Evolutionary conservation across 352 stramenopile species (phyloP).

Genomic region (Pilasporangium apinafurcum): DNA sequence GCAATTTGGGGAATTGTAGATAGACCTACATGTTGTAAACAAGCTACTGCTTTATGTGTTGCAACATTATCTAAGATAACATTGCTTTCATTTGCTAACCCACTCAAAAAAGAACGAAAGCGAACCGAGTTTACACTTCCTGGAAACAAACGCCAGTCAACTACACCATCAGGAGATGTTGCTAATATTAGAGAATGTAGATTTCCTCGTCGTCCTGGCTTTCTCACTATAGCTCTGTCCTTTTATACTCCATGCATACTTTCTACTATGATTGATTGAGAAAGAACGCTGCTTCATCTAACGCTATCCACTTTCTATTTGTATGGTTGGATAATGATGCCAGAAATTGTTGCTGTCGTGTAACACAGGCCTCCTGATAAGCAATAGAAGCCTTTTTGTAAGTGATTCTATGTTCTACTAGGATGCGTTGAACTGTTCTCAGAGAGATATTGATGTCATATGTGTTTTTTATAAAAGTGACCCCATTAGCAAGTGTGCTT

Average conservation of each 20-base stretch:
- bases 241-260: constrained; percentile 2
- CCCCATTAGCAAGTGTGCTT: not conserved
- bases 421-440: not conserved
- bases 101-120: not conserved
- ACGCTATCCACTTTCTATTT: constrained; percentile 1
- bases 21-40: not conserved
- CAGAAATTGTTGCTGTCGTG: constrained; percentile 1
- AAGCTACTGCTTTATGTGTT: not conserved
- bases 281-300: constrained; percentile 7
- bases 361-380: not conserved
- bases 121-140: not conserved
- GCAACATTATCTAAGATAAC: not conserved
- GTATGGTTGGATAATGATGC: not conserved
- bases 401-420: not conserved
- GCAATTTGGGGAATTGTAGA: not conserved
- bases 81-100: not conserved
- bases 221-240: not conserved
- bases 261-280: constrained; percentile 4
- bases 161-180: constrained; percentile 1
- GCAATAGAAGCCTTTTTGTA: not conserved
- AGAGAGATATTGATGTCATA: not conserved
- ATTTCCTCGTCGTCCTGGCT: not conserved
- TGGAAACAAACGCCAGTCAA: constrained; percentile 1
- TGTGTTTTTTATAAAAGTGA: not conserved
- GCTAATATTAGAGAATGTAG: constrained; percentile 1